Evolutionary conservation across 306 rosid species (phyloP).

Genomic region (Citrullus mucosospermus): DNA sequence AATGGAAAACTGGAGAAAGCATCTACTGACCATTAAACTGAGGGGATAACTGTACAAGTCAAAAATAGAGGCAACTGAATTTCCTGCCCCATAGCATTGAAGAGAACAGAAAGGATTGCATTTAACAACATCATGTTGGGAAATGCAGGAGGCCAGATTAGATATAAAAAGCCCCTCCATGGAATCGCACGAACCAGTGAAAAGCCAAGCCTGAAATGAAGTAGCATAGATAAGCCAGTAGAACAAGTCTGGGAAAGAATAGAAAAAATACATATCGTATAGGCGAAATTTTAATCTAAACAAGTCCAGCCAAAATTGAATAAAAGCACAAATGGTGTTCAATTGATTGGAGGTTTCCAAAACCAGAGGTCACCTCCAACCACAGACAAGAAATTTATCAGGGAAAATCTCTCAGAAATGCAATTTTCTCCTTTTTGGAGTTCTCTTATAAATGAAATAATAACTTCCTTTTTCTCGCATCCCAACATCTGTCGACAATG

Average conservation of each 20-base stretch:
- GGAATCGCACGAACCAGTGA: neutral
- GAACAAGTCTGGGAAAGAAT: neutral
- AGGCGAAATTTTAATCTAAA: no score
- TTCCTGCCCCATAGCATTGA: neutral
- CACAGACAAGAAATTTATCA: neutral
- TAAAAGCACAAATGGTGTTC: neutral
- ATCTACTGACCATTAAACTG: neutral
- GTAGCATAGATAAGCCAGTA: neutral
- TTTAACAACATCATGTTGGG: neutral
- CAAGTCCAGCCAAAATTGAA: neutral
- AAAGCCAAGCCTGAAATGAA: neutral
- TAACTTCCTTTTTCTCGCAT: neutral
- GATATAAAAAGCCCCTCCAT: neutral
- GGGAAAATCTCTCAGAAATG: neutral
- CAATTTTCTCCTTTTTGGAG: no score
- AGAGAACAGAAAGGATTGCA: neutral
- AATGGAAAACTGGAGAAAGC: no score
- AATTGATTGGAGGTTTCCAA: neutral
- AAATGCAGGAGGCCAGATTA: neutral
- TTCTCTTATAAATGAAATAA: no score
- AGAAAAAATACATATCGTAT: neutral
- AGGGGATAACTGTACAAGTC: neutral
- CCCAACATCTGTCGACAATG: neutral
- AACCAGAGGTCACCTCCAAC: neutral
- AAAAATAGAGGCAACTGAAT: neutral